Base-by-base conservation (phyloP, 2,329 filamentous ascomycete species). In the Cytospora leucostoma region DNA sequence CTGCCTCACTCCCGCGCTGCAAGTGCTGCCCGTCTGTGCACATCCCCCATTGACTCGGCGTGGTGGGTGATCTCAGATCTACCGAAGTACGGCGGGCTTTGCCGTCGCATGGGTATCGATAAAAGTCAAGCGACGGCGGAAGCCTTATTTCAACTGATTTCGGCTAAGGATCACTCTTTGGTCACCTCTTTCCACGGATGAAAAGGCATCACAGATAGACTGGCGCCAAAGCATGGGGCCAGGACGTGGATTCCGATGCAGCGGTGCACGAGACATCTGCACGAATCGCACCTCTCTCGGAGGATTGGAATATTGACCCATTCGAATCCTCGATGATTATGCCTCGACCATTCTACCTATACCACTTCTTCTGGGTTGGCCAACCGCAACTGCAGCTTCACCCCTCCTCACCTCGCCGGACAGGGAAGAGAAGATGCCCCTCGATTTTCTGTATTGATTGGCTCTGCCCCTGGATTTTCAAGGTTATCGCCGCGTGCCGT, bases 301-400 rank as follows among this genome's bases (percentile, higher is more conserved):
- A 47, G 53, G 58, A 50, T 54, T 51, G 58, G 38, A 37, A 55
- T 55, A 61, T 61, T 50, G 40, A 8, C 37, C 49, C 49, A 52
- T 44, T 61, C 38, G 59, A 27, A 54, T 35, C 35, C 52, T 35
- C 33, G 15, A 19, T 27, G 27, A 27, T 3, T 27, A 27, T 27
- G 27, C 37, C 38, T n/a, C 50, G 35, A 11, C n/a, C 27, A 55
- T 53, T 21, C 51, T 17, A 38, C 19, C 35, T 47, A 51, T 50
- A 32, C 47, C 51, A 40, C 21, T n/a, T 27, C 51, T 34, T 34
- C n/a, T 32, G 49, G 58, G 35, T 19, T 34, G 32, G 11, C 51
- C 51, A 61, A 61, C 51, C 15, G 51, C 51, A 37, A 32, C 19
- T 49, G 40, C 52, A 55, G 59, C 51, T 38, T 49, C 37, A 44